Evolutionary conservation across 1,139 yeast species (phyloP), one percentile per base, ranked within the genome.

Genomic region (Suhomyces bokatorum): DNA sequence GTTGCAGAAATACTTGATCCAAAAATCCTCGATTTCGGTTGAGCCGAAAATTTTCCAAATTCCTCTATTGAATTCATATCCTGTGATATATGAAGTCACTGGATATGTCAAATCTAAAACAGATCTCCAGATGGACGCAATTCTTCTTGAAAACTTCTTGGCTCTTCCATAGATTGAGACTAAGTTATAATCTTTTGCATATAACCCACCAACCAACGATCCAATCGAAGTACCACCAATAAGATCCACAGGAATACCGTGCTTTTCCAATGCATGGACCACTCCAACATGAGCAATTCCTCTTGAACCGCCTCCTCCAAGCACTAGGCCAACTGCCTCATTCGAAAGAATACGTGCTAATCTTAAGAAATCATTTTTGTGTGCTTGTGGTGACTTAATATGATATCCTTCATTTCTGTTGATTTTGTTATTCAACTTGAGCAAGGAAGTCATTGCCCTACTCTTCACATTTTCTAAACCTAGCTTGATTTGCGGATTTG

Each of bases 281-380:
- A 93, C 85, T 6, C 99, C 99, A 39, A 91, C 77, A 60, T 93
- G 99, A 8, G 97, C 81, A 13, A 93, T 77, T 1, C 99, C 99
- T 55, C 99, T 76, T 0, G 99, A 96, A 27, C 99, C 99, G 37
- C 99, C 99, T 12, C 99, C 99, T 4, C 99, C 99, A 8, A 93
- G 73, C 3, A 93, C 97, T 15, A 93, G 70, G 0, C 98, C 99
- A 32, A 93, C 89, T 0, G 97, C 96, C 61, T 90, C 90, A 13
- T 96, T 96, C 0, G 97, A 87, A 22, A 93, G 67, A 12, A 93
- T 79, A 55, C 99, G 76, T 0, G 99, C 99, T 30, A 93, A 68
- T 45, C 99, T 75, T 63, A 88, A 73, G 60, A 93, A 93, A 61
- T 93, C 99, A 60, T 85, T 86, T 63, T 93, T 93, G 60, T 87